These are phyloP conservation scores for Dentipellis sp. DNA, from an alignment of 768 basidiomycete genomes.

Conservation along the genomic window DNA sequence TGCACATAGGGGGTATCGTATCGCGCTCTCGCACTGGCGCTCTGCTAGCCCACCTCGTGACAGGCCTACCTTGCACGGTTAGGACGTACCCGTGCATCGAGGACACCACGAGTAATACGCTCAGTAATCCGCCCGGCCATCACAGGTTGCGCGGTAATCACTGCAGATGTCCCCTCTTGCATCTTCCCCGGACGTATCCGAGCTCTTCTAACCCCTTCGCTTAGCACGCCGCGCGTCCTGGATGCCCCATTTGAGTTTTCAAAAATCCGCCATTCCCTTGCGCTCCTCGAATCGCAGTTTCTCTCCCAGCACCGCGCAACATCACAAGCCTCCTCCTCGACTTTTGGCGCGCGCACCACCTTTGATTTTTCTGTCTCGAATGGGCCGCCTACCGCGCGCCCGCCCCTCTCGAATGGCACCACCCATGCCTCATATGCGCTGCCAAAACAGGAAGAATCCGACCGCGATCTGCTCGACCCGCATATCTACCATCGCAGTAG, in stretches of 20 bases:
- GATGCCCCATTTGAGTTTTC: conserved; percentile 62
- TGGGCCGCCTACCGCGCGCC: neutral
- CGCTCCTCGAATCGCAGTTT: conserved; percentile 55
- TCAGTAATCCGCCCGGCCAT: too few relatives aligned
- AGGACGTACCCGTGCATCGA: too few relatives aligned
- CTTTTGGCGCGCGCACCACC: conserved; percentile 12
- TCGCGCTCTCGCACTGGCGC: too few relatives aligned
- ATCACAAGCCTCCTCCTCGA: conserved; percentile 3
- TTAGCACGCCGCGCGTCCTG: conserved; percentile 26
- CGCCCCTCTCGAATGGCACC: neutral
- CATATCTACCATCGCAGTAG: neutral
- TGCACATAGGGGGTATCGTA: neutral
- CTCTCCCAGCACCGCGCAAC: conserved; percentile 21
- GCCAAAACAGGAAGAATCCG: conserved; percentile 3
- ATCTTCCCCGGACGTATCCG: neutral
- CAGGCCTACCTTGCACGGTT: too few relatives aligned
- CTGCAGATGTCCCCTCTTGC: neutral
- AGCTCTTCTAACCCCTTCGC: neutral
- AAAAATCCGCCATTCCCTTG: conserved; percentile 57
- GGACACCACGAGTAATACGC: too few relatives aligned
- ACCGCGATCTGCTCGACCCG: neutral
- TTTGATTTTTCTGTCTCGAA: conserved; percentile 20
- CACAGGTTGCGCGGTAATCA: too few relatives aligned
- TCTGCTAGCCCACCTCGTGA: too few relatives aligned
- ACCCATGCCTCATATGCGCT: neutral